Percentiles rank a stretch among this genome's conserved stretches.
These are phyloP conservation scores for Malus hybrid DNA, from an alignment of 331 rosid species.

Conservation along the genomic window DNA sequence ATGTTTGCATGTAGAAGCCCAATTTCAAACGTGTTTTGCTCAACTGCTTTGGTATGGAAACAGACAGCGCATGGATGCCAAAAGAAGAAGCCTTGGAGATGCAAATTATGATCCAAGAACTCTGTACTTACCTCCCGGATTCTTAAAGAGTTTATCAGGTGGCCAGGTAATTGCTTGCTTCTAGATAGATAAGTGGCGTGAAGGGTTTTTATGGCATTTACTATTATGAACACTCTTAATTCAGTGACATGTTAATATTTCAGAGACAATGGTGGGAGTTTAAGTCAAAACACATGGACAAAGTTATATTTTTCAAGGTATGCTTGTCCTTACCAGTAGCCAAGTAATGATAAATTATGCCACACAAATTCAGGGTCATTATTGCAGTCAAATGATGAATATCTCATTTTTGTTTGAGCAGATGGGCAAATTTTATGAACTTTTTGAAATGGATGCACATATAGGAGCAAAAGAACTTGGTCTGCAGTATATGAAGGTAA, in stretches of 20 bases:
- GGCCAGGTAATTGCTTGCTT: conserved; percentile 59
- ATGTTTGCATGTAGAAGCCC: conserved; percentile 4
- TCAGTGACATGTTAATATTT: conserved; percentile 12
- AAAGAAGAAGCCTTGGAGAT: conserved; percentile 60
- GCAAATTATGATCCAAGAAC: conserved; percentile 75
- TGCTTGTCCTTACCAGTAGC: background rate
- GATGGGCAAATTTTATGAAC: conserved; percentile 98
- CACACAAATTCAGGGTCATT: conserved; percentile 1
- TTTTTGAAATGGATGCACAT: conserved; percentile 98
- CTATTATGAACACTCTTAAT: conserved; percentile 18
- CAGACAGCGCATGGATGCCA: conserved; percentile 69
- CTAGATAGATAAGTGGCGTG: background rate
- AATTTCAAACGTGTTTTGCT: conserved; percentile 1
- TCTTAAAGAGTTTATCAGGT: conserved; percentile 57
- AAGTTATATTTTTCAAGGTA: conserved; percentile 93
- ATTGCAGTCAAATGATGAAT: conserved; percentile 8
- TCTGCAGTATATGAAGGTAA: conserved; percentile 93
- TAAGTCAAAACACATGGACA: conserved; percentile 95
- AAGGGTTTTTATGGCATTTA: background rate
- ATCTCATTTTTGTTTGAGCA: conserved; percentile 31
- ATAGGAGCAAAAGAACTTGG: conserved; percentile 74
- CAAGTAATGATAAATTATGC: conserved; percentile 2
- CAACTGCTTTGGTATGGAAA: conserved; percentile 21
- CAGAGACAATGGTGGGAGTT: conserved; percentile 99
- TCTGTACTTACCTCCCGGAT: conserved; percentile 64